Base-by-base conservation (phyloP, 768 basidiomycete genomes). In the Artomyces pyxidatus region DNA sequence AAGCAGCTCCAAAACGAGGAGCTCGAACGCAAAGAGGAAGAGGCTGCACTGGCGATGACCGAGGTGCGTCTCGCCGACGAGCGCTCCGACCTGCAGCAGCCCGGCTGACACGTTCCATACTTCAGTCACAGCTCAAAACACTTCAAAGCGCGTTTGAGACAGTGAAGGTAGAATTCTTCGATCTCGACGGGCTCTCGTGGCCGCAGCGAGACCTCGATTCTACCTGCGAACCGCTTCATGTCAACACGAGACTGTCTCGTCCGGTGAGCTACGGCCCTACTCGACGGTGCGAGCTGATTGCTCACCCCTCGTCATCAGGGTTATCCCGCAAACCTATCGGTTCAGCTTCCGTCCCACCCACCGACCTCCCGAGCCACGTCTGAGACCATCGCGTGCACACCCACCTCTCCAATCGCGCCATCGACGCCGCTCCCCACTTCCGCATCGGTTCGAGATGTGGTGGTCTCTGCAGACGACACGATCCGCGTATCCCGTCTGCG, bases 101-200 rank as follows among this genome's bases (percentile, higher is more conserved):
- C 39, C 1, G 1, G 14, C 12, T 27, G 14, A 0, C 11, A 1
- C 47, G 27, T 40, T 28, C 35, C 14, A 22, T 17, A 4, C n/a
- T 32, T n/a, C 43, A 70, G 69, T 64, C 60, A 29, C 61, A 62
- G 48, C 48, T 66, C 47, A 62, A 64, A 6, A 55, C 61, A 4
- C 54, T 71, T 23, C 17, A 60, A 19, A 57, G 61, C 44, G 72
- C 78, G 1, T 82, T 82, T 55, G 66, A 60, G 19, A 69, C 69
- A 4, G 80, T 81, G 28, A 81, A 82, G 52, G 73, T 74, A 7
- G 80, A 82, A 53, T 82, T 81, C 57, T 68, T 70, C 48, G 80
- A 82, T 60, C 69, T 82, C 14, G 80, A 82, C 47, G 80, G 80
- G 0, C 62, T 78, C 29, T 68, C 71, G 30, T 78, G 78, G 79